Base-by-base conservation (phyloP, 2,329 filamentous ascomycete species). In the Leptoxyphium fumago region DNA sequence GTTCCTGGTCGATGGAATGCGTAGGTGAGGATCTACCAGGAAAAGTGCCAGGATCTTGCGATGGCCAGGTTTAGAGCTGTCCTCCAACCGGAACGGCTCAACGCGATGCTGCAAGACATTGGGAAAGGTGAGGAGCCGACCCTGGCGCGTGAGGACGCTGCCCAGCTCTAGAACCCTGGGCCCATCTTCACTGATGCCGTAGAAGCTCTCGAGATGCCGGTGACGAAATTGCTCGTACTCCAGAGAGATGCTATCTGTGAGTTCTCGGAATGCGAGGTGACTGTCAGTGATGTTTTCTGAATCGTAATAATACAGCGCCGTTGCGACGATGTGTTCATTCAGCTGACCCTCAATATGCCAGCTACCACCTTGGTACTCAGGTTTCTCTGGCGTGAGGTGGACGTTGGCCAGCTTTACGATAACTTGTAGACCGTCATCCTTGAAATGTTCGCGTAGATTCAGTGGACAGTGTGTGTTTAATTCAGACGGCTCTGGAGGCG, bases 291-390 rank as follows among this genome's bases (percentile, higher is more conserved):
- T 71, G 55, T 84, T 84, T 0, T 77, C 68, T 39, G 57, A 62
- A 46, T 78, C 73, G 50, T 75, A 75, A 56, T 78, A 78, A 58
- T 77, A 78, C 14, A 82, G 61, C 0, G 77, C 73, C 0, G 76
- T 77, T 0, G 76, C 76, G 49, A 70, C 71, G 32, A 84, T 80
- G 48, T 72, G 73, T 57, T 83, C 78, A 51, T 82, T 82, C 60
- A 64, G 52, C 26, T 49, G 50, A 7, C 64, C 64, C 49, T 68
- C 64, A n/a, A 70, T 53, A 49, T 77, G 74, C 70, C 74, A 78
- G 1, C 60, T 61, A 0, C 74, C 74, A 13, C 71, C 71, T 0
- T 61, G 57, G 48, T 76, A 81, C 0, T 54, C 53, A 0, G 77
- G 73, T 2, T 74, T 69, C 14, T 74, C 71, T 0, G 78, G 78